Evolutionary conservation across 106 monocot species (phyloP), one percentile per base, ranked within the genome.

Genomic region (Agapanthus africanus): DNA sequence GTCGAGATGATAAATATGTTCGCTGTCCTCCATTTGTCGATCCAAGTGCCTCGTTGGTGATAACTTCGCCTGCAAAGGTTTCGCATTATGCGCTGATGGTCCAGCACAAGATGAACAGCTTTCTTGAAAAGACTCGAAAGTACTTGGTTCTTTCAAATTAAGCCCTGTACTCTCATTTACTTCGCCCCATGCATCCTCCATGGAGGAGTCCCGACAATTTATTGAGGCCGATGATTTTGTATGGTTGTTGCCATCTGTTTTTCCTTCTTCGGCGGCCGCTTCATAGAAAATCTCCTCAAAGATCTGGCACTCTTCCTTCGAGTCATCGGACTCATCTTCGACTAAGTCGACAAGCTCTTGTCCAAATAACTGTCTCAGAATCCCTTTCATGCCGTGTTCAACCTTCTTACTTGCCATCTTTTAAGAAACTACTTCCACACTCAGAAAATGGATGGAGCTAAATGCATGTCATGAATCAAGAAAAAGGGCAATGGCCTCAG

Each of bases 281-380:
- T 77, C 42, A 67, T 70, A 65, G 32, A 88, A 89, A 22, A 93
- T 47, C 42, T 89, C 83, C 54, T 72, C 63, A 47, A 89, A 89
- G 52, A 93, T 80, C 37, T 63, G 64, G 34, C 52, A 54, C 59
- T 92, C 88, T 23, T 78, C 83, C 31, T 83, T 75, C 14, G 77
- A 81, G 15, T 75, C 81, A 1, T 79, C 74, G 37, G 82, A 73
- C 19, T 21, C 26, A 60, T 79, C 71, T 0, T 40, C 27, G 7
- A 25, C 35, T 35, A 79, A 66, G 54, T 27, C 46, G 0, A 26
- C 63, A 14, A 86, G 37, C 31, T 76, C 79, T 40, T 83, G 76
- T 37, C 83, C 86, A 66, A 86, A 81, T 65, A 90, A 40, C n/a
- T 74, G 71, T 62, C 40, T 54, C 71, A 77, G 59, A 8, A 39